A percentile compares a stretch with the other conserved stretches of the same genome.
phyloP scores from a whole-genome alignment of 2,329 filamentous ascomycete genomes.

The Cladosporium sp. region DNA sequence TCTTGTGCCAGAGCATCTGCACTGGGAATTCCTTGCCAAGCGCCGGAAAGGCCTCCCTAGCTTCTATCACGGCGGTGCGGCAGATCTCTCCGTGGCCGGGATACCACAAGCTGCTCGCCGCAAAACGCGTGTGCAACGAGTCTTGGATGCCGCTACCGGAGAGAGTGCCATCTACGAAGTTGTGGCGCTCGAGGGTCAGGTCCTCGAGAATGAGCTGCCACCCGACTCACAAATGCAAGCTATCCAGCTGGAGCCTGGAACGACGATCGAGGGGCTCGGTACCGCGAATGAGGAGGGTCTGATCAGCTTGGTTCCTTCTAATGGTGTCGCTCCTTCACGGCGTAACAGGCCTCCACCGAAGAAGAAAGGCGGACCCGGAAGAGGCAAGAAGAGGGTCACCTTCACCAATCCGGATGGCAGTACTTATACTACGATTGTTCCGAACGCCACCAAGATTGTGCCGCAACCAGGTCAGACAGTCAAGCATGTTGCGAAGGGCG shows the following conservation, averaged over 20 bases:
- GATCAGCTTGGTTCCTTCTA: conserved; percentile 40
- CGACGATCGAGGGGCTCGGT: conserved; percentile 55
- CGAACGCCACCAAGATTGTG: conserved; percentile 34
- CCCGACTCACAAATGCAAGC: conserved; percentile 46
- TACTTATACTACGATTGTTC: conserved; percentile 36
- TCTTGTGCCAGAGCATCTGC: conserved; percentile 55
- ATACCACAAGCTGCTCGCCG: conserved; percentile 49
- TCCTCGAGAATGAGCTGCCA: conserved; percentile 76
- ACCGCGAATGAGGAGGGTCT: conserved; percentile 60
- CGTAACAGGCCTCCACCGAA: conserved; percentile 71
- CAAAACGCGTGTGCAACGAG: conserved; percentile 72
- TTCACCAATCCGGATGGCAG: conserved; percentile 46
- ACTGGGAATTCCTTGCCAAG: conserved; percentile 54
- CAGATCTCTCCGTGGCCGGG: conserved; percentile 29
- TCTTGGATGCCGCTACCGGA: conserved; percentile 65
- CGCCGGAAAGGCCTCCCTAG: conserved; percentile 56
- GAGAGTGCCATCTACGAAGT: conserved; percentile 82
- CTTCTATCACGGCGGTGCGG: conserved; percentile 39
- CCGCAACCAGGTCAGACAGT: conserved; percentile 31
- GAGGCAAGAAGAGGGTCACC: conserved; percentile 71
- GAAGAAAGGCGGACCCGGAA: conserved; percentile 67
- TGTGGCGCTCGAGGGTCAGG: conserved; percentile 72
- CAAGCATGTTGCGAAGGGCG: conserved; percentile 33
- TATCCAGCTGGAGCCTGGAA: conserved; percentile 53
- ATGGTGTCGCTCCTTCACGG: conserved; percentile 38